These are phyloP conservation scores for Yarrowia phangngaensis DNA, from an alignment of 805 yeast genomes.

Conservation along the genomic window DNA sequence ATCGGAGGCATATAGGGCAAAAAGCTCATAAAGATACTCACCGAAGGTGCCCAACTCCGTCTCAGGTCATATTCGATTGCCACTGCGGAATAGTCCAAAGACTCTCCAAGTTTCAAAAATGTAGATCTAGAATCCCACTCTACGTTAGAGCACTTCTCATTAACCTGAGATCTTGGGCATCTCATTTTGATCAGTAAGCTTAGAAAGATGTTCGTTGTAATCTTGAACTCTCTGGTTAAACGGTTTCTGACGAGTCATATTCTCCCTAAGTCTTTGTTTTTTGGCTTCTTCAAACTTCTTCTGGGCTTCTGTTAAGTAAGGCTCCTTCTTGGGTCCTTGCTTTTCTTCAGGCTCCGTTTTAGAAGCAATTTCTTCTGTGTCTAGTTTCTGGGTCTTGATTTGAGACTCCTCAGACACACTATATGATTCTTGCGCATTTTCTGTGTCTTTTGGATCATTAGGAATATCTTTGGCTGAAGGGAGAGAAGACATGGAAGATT, in stretches of 20 bases:
- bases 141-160: no score
- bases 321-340: constrained; percentile 1
- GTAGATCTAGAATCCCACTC: no score
- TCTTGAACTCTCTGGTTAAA: constrained; percentile 33
- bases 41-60: no score
- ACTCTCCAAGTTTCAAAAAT: no score
- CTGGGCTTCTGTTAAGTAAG: constrained; percentile 31
- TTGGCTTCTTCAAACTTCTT: constrained; percentile 32
- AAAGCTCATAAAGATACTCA: no score
- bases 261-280: constrained; percentile 30
- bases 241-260: constrained; percentile 31
- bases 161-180: constrained; percentile 31
- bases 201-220: constrained; percentile 33
- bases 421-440: constrained; percentile 14
- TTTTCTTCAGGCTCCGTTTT: constrained; percentile 4
- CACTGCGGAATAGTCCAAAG: no score
- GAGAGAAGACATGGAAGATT: not conserved
- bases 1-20: no score
- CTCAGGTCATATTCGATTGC: no score
- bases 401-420: no score
- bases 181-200: constrained; percentile 34
- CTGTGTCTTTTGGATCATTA: constrained; percentile 9
- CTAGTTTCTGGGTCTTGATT: not conserved
- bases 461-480: constrained; percentile 27
- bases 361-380: constrained; percentile 1